Evolutionary conservation across 2,329 filamentous ascomycete species (phyloP), one percentile per base, ranked within the genome.

Genomic region (Penicillium fuscoglaucum): DNA sequence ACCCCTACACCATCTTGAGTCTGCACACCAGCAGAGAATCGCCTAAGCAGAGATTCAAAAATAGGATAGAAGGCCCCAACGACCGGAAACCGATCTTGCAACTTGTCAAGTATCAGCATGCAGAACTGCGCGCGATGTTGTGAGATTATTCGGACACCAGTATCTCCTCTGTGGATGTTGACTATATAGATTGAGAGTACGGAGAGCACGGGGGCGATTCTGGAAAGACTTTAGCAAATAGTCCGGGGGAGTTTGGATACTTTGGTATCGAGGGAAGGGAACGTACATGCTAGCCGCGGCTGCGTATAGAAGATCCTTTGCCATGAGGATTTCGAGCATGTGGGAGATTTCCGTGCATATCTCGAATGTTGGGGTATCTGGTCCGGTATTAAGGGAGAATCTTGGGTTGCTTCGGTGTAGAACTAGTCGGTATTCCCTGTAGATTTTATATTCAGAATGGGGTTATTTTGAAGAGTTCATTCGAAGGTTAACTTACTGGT

Each of bases 91-190:
- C 57, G 50, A 54, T 65, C 62, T 45, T 63, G 57, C 24, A 70
- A 40, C 24, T 68, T 61, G 12, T 64, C 59, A 26, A 70, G 57
- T 10, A 66, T 62, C 21, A 59, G 52, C 66, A 70, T 68, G 41
- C 65, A 68, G 39, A 69, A 60, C 4, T 55, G 57, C n/a, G 66
- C 63, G 40, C 67, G 61, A 55, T 68, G 61, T 33, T 70, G 62
- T 15, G 66, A 66, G n/a, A 68, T 61, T 35, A 65, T 55, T 45
- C 52, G 61, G 21, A 60, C 40, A 17, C 61, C 62, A 1, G 56
- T 2, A 31, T 60, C 46, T 2, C 58, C 52, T 39, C 49, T 55
- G 43, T 58, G 57, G n/a, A 69, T 67, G 37, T 65, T 61, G 12
- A 59, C 46, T 12, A 65, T 58, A 24, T 67, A 44, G 19, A 66